These are phyloP conservation scores for Hibiscus syriacus DNA, from an alignment of 345 rosid species.

Conservation along the genomic window DNA sequence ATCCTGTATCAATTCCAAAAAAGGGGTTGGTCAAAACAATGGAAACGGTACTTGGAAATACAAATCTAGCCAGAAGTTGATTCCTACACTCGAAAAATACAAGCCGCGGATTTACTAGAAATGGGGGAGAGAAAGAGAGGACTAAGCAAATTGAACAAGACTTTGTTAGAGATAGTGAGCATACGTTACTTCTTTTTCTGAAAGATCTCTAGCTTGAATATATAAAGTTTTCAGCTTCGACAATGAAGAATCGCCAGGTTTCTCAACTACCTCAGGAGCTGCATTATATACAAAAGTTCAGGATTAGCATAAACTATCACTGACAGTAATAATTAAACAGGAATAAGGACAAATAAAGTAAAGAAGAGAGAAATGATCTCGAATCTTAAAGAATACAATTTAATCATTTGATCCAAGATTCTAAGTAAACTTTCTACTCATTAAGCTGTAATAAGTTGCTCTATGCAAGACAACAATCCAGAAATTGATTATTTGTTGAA, in stretches of 20 bases:
- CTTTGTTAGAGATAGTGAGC: constrained; percentile 9
- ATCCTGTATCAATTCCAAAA: constrained; percentile 32
- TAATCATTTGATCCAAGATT: background rate
- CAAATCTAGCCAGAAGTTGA: background rate
- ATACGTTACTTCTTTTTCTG: constrained; percentile 76
- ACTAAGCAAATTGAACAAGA: background rate
- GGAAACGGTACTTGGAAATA: background rate
- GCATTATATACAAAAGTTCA: constrained; percentile 23
- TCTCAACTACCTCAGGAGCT: too few species aligned
- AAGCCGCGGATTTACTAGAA: background rate
- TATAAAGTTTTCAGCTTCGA: too few species aligned
- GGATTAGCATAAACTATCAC: constrained; percentile 1
- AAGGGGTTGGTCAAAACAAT: background rate
- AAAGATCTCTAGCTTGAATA: constrained; percentile 79
- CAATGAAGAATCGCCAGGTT: too few species aligned
- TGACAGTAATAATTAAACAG: background rate
- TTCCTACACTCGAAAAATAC: background rate
- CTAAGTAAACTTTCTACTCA: background rate
- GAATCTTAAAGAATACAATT: background rate
- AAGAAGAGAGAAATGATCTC: background rate
- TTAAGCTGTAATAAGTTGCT: background rate
- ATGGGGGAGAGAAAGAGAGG: background rate
- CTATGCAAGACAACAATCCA: background rate
- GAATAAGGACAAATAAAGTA: background rate
- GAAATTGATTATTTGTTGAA: background rate